Evolutionary conservation across 148 eudicot genomes (phyloP), one percentile per base, ranked within the genome.

Genomic region (Camellia sinensis): DNA sequence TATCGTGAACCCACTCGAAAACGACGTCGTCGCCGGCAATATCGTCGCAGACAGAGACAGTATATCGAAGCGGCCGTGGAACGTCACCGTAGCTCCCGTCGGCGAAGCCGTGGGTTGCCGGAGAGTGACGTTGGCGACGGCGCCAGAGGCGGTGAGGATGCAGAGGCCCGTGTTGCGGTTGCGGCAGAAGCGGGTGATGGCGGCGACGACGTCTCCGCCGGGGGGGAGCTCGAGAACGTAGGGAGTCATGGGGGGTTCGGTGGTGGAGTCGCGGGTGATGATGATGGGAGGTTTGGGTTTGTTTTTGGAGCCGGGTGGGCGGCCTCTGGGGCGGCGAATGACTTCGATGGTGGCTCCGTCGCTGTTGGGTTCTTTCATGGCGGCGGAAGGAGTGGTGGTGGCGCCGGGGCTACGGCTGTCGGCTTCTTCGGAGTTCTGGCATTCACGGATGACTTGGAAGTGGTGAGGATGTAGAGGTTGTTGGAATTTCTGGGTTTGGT

Each of bases 231-330:
- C 90, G 1, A 90, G 88, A 2, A 90, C 82, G 77, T 87, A 89
- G 0, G 92, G 97, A 2, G 86, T 78, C 97, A 92, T 92, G 7
- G 83, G 46, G 1, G 91, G 88, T 41, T 88, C 92, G 21, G 92
- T 22, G 37, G 37, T 29, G 37, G 37, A 29, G 2, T 88, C 86
- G 4, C 83, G 84, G 44, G 92, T 83, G 7, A 89, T 83, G 46
- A 92, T 43, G 0, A 89, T n/a, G 1, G 94, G 89, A 0, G 98
- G 94, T 50, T 89, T 94, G 8, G 92, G 94, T 44, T 89, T 91
- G 90, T 94, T 94, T 37, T 91, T 94, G 0, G 98, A 92, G 0
- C 98, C 98, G 2, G 97, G 94, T 0, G 98, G 98, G 2, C 98
- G 87, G 50, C 98, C 98, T 7, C 98, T 82, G 15, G 97, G 97